Evolutionary conservation across 805 yeast genomes (phyloP).

Genomic region (Candida coleopterorum): DNA sequence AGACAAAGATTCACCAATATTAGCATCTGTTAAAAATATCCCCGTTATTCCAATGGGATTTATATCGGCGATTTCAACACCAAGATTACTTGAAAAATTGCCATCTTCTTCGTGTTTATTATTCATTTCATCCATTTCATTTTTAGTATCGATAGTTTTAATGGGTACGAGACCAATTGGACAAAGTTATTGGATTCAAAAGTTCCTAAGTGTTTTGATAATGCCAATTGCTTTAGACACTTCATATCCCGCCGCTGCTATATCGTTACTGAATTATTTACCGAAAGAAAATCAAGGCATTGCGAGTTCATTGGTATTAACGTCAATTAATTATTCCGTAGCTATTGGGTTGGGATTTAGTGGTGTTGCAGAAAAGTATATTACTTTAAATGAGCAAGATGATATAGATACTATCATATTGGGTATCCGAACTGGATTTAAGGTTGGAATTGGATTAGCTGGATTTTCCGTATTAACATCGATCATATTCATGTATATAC

Average conservation of each 20-base stretch:
- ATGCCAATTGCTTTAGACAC: conserved; percentile 73
- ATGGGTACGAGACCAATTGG: conserved; percentile 52
- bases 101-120: conserved; percentile 52
- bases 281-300: conserved; percentile 69
- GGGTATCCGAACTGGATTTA: conserved; percentile 24
- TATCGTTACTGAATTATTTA: conserved; percentile 51
- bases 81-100: conserved; percentile 43
- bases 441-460: conserved; percentile 31
- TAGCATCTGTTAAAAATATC: conserved; percentile 19
- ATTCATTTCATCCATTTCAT: conserved; percentile 47
- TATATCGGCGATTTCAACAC: conserved; percentile 42
- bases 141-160: conserved; percentile 46
- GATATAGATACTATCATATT: conserved; percentile 13
- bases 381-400: conserved; percentile 14
- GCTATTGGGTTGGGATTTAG: conserved; percentile 33
- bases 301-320: conserved; percentile 70
- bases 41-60: conserved; percentile 45
- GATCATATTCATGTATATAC: conserved; percentile 13
- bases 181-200: conserved; percentile 58
- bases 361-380: conserved; percentile 29
- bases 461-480: conserved; percentile 25
- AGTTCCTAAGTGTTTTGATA: conserved; percentile 50
- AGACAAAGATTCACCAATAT: conserved; percentile 35
- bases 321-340: conserved; percentile 65
- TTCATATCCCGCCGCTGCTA: conserved; percentile 71